Evolutionary conservation across 2,329 filamentous ascomycete species (phyloP), one percentile per base, ranked within the genome.

Genomic region (Claviceps paspali): DNA sequence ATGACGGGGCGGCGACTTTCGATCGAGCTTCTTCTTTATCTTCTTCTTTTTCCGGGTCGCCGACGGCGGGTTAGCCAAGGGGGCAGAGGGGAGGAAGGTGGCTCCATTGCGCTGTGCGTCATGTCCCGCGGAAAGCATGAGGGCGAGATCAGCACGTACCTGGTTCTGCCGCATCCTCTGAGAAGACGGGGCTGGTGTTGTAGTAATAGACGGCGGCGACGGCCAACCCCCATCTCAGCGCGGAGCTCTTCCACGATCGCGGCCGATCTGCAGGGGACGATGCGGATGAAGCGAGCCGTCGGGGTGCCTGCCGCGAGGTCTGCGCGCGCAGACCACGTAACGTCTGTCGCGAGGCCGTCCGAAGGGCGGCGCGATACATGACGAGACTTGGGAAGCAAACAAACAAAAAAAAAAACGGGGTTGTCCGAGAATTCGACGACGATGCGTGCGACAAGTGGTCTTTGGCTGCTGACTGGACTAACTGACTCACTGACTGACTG

Each of bases 191-290:
- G 52, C 80, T 88, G 6, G 86, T 95, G 65, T 86, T 93, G 60
- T 96, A 98, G 61, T 83, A 95, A 64, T 96, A 98, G 35, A 96
- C 63, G 32, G 79, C 76, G 15, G 71, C 84, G 41, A 66, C 68
- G 0, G 84, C 87, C 39, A 91, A 54, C 46, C 76, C 83, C 73
- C 85, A 80, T 64, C 88, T 73, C 50, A 73, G 56, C 4, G 68
- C 69, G 36, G 76, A 68, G 56, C 76, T 80, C 70, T 87, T 93
- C 82, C 84, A 94, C 55, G 77, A 82, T 56, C 84, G 67, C 50
- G 75, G 75, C 62, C 76, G 82, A 52, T 73, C 64, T 46, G 74
- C 67, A 3, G 79, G 56, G 10, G 54, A 42, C 6, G 30, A 12
- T 8, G 61, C 73, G 39, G n/a, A n/a, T n/a, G 68, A 73, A 44